These are phyloP conservation scores for Chiua virens DNA, from an alignment of 768 basidiomycete species.

Conservation along the genomic window DNA sequence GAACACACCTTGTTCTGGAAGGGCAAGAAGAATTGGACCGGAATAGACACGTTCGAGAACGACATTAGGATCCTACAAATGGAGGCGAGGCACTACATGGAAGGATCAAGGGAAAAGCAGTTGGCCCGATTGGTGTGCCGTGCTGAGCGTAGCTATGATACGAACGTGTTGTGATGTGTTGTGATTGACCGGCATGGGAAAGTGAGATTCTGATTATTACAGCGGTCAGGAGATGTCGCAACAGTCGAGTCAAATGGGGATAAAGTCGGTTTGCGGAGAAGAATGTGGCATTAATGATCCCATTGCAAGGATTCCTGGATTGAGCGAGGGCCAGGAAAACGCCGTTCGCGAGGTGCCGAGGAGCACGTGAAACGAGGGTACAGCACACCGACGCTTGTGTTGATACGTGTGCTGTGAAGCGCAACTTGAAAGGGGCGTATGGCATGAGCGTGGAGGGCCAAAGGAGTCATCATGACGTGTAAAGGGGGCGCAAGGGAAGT, in stretches of 20 bases:
- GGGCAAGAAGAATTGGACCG: slow-evolving; percentile 5
- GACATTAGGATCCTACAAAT: slow-evolving; percentile 9
- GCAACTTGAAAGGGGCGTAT: slow-evolving; percentile 1
- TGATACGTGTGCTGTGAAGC: background rate
- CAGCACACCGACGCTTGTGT: background rate
- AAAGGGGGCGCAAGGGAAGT: background rate
- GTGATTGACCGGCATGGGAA: slow-evolving; percentile 25
- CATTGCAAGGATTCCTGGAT: slow-evolving; percentile 5
- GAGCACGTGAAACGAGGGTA: slow-evolving; percentile 21
- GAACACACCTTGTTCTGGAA: slow-evolving; percentile 7
- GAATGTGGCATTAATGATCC: slow-evolving; percentile 15
- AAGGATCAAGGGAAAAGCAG: background rate
- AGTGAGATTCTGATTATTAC: slow-evolving; percentile 10
- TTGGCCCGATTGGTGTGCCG: slow-evolving; percentile 1
- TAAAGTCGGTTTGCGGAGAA: slow-evolving; percentile 8
- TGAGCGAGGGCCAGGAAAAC: slow-evolving; percentile 6
- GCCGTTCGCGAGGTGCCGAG: slow-evolving; percentile 25
- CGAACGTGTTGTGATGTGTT: slow-evolving; percentile 8
- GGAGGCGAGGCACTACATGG: slow-evolving; percentile 5
- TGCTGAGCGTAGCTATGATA: slow-evolving; percentile 24
- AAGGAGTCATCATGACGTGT: slow-evolving; percentile 22
- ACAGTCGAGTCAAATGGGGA: slow-evolving; percentile 16
- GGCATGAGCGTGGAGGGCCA: slow-evolving; percentile 1
- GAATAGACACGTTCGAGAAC: slow-evolving; percentile 13
- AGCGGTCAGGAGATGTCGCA: slow-evolving; percentile 10